Evolutionary conservation across 768 basidiomycete species (phyloP).

Genomic region (Cystofilobasidium macerans): DNA sequence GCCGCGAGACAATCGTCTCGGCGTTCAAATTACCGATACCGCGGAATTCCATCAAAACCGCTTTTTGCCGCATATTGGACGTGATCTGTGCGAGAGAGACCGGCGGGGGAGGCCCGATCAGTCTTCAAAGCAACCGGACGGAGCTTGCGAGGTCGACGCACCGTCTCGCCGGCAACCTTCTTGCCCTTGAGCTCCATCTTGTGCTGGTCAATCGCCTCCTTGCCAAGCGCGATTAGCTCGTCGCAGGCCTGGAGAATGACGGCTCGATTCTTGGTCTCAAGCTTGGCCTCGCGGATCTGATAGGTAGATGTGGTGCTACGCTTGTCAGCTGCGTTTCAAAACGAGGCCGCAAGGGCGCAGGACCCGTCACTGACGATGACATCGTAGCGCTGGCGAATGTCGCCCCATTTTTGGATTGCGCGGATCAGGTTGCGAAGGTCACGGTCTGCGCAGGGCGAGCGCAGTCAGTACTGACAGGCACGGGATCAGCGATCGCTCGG

Average conservation of each 20-base stretch:
- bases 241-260: conserved; percentile 85
- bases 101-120: not conserved
- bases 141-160: not conserved
- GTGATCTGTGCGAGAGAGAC: conserved; percentile 44
- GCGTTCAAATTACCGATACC: conserved; percentile 92
- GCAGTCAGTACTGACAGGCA: too few species aligned
- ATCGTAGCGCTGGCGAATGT: conserved; percentile 87
- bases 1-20: conserved; percentile 83
- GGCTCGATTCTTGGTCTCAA: conserved; percentile 84
- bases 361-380: conserved; percentile 59
- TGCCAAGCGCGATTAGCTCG: conserved; percentile 79
- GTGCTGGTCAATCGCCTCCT: conserved; percentile 69
- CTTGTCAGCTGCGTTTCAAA: not conserved
- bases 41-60: conserved; percentile 80
- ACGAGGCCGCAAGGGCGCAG: conserved; percentile 10
- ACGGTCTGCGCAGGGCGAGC: conserved; percentile 48
- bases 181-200: conserved; percentile 67
- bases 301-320: conserved; percentile 11
- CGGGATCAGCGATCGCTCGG: not conserved
- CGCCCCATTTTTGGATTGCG: conserved; percentile 94
- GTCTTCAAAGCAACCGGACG: not conserved
- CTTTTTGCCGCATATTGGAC: conserved; percentile 92
- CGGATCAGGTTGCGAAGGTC: conserved; percentile 91
- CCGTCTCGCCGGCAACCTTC: conserved; percentile 67
- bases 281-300: conserved; percentile 76